Evolutionary conservation across 441 rosid species (phyloP).

Genomic region (Croton laevigatus): DNA sequence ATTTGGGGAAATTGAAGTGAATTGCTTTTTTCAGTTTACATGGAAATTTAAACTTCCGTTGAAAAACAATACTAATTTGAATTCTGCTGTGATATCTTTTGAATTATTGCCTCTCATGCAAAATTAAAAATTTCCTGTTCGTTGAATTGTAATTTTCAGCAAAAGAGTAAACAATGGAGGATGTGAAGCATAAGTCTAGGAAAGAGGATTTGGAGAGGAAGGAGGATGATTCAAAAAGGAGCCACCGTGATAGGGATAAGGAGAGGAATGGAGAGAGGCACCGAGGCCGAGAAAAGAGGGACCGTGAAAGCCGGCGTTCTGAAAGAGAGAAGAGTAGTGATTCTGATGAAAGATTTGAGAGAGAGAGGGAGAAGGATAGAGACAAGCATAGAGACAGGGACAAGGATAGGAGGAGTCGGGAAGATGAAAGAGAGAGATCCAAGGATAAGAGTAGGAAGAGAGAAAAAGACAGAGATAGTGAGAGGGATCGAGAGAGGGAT

Average conservation of each 20-base stretch:
- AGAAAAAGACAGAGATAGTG: conserved; percentile 29
- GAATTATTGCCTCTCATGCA: neutral
- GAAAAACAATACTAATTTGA: neutral
- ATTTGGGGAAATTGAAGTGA: neutral
- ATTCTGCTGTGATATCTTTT: neutral
- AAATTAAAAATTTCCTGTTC: neutral
- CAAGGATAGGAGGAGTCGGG: conserved; percentile 24
- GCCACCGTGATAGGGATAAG: conserved; percentile 42
- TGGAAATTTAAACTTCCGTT: neutral
- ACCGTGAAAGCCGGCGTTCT: conserved; percentile 35
- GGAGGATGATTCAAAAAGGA: conserved; percentile 45
- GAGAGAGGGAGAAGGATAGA: conserved; percentile 36
- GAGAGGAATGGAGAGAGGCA: conserved; percentile 31
- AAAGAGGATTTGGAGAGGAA: conserved; percentile 38
- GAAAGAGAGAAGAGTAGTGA: conserved; percentile 37
- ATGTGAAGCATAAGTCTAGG: conserved; percentile 36
- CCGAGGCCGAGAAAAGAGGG: conserved; percentile 37
- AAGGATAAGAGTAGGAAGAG: conserved; percentile 40
- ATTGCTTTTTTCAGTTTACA: neutral
- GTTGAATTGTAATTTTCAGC: neutral
- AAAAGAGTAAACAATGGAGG: conserved; percentile 29
- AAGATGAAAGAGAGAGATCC: conserved; percentile 17
- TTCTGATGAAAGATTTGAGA: conserved; percentile 46
- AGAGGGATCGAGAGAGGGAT: conserved; percentile 25
- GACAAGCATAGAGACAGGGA: conserved; percentile 20